A percentile compares a stretch with the other conserved stretches of the same genome.
These are phyloP conservation scores for Ganoderma leucocontextum DNA, from an alignment of 1,284 basidiomycete genomes.

Conservation along the genomic window DNA sequence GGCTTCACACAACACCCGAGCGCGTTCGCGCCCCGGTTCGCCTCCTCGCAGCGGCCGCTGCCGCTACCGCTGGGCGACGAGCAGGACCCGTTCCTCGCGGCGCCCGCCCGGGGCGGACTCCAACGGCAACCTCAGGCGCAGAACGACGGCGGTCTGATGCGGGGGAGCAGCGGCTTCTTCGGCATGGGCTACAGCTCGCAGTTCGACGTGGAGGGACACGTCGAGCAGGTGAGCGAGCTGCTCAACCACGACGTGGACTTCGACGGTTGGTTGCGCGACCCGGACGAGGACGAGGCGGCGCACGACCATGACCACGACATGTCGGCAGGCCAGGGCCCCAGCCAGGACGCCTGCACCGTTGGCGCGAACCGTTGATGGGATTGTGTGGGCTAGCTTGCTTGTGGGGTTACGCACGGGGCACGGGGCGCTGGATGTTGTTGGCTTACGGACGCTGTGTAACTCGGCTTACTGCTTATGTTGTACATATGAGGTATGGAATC, in stretches of 20 bases:
- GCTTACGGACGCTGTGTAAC: conserved; percentile 9
- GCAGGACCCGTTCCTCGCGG: conserved; percentile 23
- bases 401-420: background rate
- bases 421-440: conserved; percentile 2
- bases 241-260: conserved; percentile 56
- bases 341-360: conserved; percentile 11
- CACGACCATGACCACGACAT: conserved; percentile 29
- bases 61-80: conserved; percentile 14
- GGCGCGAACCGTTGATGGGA: background rate
- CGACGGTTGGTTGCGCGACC: conserved; percentile 52
- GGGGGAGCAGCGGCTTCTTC: conserved; percentile 39
- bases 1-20: conserved; percentile 46
- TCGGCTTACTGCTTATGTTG: conserved; percentile 16
- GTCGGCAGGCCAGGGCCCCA: conserved; percentile 12
- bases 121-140: conserved; percentile 7
- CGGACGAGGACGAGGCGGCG: conserved; percentile 39
- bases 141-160: conserved; percentile 28
- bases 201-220: conserved; percentile 53
- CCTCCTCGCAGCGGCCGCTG: conserved; percentile 47
- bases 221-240: conserved; percentile 51
- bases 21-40: conserved; percentile 49
- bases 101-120: conserved; percentile 10
- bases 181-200: conserved; percentile 55
- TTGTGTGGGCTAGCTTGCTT: background rate
- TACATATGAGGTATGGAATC: background rate